Conservation (phyloP, 257 asterid genomes). For the Primulina huaijiensis region DNA sequence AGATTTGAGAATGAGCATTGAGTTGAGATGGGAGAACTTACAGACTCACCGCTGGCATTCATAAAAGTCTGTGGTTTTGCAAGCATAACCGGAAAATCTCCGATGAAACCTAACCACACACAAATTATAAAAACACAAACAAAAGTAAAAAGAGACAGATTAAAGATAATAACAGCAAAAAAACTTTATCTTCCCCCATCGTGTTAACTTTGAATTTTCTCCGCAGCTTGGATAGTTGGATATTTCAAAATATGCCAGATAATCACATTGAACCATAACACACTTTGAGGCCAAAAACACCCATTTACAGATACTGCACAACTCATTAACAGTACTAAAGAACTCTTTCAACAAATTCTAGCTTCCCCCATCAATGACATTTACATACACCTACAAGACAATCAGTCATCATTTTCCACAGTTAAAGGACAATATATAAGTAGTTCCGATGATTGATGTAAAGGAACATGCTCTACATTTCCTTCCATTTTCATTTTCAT, state of each 20-base stretch:
- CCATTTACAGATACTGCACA: background rate
- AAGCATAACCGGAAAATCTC: slow-evolving; percentile 83
- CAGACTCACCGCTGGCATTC: slow-evolving; percentile 99
- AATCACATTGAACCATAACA: background rate
- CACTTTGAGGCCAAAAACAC: background rate
- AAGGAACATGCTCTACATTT: background rate
- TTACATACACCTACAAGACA: background rate
- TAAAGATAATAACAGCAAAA: background rate
- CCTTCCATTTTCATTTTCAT: background rate
- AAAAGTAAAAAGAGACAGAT: background rate
- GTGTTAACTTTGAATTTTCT: too few species aligned
- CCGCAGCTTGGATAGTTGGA: background rate
- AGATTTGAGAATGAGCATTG: slow-evolving; percentile 6
- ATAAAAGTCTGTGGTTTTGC: slow-evolving; percentile 96
- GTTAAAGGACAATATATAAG: too few species aligned
- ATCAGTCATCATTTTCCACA: too few species aligned
- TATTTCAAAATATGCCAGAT: background rate
- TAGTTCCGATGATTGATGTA: background rate
- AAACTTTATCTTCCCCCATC: background rate
- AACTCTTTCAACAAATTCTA: background rate
- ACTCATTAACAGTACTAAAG: background rate
- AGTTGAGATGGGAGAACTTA: slow-evolving; percentile 56
- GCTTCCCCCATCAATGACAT: background rate
- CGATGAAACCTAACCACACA: slow-evolving; percentile 64
- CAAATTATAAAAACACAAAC: slow-evolving; percentile 7